These are phyloP conservation scores for Setomelanomma holmii DNA, from an alignment of 2,329 filamentous ascomycete genomes.

Conservation along the genomic window DNA sequence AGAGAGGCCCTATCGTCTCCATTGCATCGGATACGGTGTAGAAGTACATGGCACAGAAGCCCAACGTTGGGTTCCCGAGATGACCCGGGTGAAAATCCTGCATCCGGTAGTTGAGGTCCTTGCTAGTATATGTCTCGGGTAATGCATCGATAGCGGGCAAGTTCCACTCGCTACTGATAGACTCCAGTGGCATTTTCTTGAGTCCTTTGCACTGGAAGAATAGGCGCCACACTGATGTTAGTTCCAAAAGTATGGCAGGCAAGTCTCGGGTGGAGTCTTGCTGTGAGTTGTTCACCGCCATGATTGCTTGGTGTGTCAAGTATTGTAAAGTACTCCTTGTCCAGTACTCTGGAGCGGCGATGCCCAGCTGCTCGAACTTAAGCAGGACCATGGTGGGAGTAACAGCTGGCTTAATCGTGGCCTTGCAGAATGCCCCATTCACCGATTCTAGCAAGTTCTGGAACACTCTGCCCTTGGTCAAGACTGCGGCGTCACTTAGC, in stretches of 20 bases:
- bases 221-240: conserved; percentile 42
- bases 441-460: conserved; percentile 21
- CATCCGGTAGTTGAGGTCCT: conserved; percentile 32
- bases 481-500: conserved; percentile 21
- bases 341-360: conserved; percentile 35
- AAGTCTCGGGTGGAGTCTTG: conserved; percentile 14
- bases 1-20: conserved; percentile 18
- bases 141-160: conserved; percentile 24
- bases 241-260: conserved; percentile 32
- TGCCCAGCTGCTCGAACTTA: conserved; percentile 37
- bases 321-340: conserved; percentile 18
- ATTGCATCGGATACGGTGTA: conserved; percentile 38
- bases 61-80: conserved; percentile 19
- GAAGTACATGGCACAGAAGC: conserved; percentile 40
- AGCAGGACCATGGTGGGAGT: conserved; percentile 37
- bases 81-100: conserved; percentile 33
- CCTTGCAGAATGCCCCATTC: conserved; percentile 23
- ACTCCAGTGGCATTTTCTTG: conserved; percentile 18
- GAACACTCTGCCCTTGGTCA: conserved; percentile 33
- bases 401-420: conserved; percentile 6
- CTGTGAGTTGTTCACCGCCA: conserved; percentile 13
- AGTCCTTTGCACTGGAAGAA: conserved; percentile 42
- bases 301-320: conserved; percentile 34
- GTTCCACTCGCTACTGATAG: conserved; percentile 33
- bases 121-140: not conserved